Percentiles rank a stretch among this genome's conserved stretches.
These are phyloP conservation scores for Eucalyptus caleyi DNA, from an alignment of 345 rosid species.

Conservation along the genomic window DNA sequence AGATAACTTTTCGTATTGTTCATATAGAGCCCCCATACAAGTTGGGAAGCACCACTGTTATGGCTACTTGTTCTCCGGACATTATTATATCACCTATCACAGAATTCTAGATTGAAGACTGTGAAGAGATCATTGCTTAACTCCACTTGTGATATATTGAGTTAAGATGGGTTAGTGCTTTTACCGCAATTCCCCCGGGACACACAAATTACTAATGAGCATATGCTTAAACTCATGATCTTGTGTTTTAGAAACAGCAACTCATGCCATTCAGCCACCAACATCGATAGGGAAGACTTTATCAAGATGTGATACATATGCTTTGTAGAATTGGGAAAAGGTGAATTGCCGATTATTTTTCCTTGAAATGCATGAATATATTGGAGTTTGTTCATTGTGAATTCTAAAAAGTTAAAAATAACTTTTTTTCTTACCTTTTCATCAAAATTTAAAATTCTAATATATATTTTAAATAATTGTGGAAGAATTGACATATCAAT, in stretches of 20 bases:
- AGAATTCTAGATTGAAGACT: no score
- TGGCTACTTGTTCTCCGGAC: no score
- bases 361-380: background rate
- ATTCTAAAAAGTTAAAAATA: background rate
- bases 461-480: background rate
- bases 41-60: background rate
- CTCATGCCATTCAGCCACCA: background rate
- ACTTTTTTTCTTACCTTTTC: background rate
- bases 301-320: background rate
- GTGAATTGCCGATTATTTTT: background rate
- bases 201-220: background rate
- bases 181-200: no score
- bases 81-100: fast-evolving
- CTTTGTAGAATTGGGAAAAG: background rate
- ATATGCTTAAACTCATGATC: background rate
- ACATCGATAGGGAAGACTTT: background rate
- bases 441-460: background rate
- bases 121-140: no score
- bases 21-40: no score
- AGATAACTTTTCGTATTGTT: no score
- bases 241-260: background rate
- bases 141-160: no score
- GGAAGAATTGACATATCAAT: no score
- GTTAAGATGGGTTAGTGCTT: no score
- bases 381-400: background rate